Evolutionary conservation across 208 protist species (phyloP), one percentile per base, ranked within the genome.

Genomic region (Leishmania major): DNA sequence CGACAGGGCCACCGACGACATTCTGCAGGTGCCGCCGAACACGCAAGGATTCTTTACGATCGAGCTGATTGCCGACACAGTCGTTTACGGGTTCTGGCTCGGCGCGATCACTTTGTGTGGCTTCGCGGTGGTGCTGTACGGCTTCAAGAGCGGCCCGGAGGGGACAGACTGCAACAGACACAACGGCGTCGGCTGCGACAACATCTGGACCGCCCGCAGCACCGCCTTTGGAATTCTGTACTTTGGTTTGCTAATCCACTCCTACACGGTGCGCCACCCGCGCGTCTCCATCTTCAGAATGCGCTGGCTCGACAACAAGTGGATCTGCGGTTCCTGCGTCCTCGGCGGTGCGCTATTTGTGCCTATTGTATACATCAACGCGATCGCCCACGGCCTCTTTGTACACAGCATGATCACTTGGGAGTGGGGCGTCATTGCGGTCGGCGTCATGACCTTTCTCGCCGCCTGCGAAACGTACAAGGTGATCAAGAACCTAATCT

Each of bases 261-360:
- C 94, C 45, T 98, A 98, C 91, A 98, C 93, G 25, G 93, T 96
- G 66, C 90, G 96, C 66, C 92, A 96, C 82, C 85, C 89, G 10
- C 89, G 95, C 55, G 78, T 89, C 43, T 96, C 94, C 64, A 53
- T 97, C 40, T 93, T 97, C 77, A 82, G 78, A 66, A 97, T 97
- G 94, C 94, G 91, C 51, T 96, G 90, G 92, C 88, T 96, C 43
- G 94, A 97, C 85, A 97, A 97, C 86, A 87, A 82, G 62, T 96
- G 93, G 93, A 88, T 97, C 73, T 96, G 83, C 75, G 89, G 89
- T 28, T 93, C 92, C 72, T 81, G 88, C 75, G 35, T 87, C 47
- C 51, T 95, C 37, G 93, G 91, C 43, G 84, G 76, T 51, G 43
- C 91, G 40, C 78, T 95, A 10, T 96, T 96, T 55, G 49, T 95